A percentile compares a stretch with the other conserved stretches of the same genome.
Evolutionary conservation across 1,284 basidiomycete genomes (phyloP).

Genomic region (Schizopora paradoxa): DNA sequence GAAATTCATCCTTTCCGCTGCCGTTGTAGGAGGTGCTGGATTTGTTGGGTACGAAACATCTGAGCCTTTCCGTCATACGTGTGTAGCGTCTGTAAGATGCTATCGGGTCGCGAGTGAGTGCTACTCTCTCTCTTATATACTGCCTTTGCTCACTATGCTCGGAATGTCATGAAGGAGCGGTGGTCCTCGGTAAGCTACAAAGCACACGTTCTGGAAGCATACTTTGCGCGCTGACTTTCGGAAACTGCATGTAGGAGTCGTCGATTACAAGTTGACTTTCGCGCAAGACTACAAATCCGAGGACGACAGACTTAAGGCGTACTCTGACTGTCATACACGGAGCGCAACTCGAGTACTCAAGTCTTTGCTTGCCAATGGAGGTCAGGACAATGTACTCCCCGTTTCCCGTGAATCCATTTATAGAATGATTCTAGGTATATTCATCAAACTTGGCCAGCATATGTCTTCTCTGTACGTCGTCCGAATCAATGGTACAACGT

Average conservation of each 20-base stretch:
- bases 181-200: constrained; percentile 38
- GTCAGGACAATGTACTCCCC: constrained; percentile 31
- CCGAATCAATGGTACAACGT: neutral
- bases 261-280: constrained; percentile 86
- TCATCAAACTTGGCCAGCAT: constrained; percentile 92
- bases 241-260: constrained; percentile 35
- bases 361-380: constrained; percentile 84
- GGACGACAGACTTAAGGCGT: constrained; percentile 49
- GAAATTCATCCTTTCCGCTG: neutral
- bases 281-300: constrained; percentile 51
- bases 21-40: constrained; percentile 30
- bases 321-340: constrained; percentile 75
- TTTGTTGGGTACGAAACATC: constrained; percentile 53
- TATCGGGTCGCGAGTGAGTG: constrained; percentile 59
- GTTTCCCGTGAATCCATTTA: neutral
- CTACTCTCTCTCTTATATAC: constrained; percentile 3
- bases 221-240: neutral
- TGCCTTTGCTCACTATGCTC: neutral
- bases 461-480: constrained; percentile 60
- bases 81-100: constrained; percentile 67
- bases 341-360: constrained; percentile 74
- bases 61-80: constrained; percentile 58
- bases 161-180: constrained; percentile 41
- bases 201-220: neutral
- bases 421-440: constrained; percentile 51